These are phyloP conservation scores for Gillenia trifoliata DNA, from an alignment of 306 rosid species.

Conservation along the genomic window DNA sequence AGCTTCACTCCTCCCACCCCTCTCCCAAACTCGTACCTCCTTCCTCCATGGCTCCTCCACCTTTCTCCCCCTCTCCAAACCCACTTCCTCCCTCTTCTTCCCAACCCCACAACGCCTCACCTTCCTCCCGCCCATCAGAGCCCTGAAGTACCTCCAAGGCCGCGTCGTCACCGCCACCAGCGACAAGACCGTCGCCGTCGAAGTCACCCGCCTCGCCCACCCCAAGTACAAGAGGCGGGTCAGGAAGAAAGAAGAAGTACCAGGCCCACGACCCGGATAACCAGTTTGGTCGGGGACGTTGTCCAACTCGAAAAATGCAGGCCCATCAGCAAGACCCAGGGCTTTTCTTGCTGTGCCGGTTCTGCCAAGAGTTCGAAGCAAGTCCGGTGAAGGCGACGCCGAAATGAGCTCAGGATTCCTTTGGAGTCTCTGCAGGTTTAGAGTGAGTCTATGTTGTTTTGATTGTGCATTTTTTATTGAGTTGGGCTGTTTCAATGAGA, in stretches of 20 bases:
- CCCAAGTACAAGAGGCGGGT: constrained; percentile 84
- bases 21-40: constrained; percentile 58
- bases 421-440: constrained; percentile 53
- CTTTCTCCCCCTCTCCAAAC: constrained; percentile 44
- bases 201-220: constrained; percentile 77
- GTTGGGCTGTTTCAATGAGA: background rate
- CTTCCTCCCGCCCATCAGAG: constrained; percentile 48
- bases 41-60: constrained; percentile 54
- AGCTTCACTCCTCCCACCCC: constrained; percentile 53
- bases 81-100: constrained; percentile 28
- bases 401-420: constrained; percentile 51
- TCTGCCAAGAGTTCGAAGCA: constrained; percentile 21
- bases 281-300: constrained; percentile 71
- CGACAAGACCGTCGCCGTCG: constrained; percentile 87
- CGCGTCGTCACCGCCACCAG: constrained; percentile 60
- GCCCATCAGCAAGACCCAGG: constrained; percentile 89
- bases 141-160: constrained; percentile 73
- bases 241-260: constrained; percentile 93
- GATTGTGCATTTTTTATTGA: constrained; percentile 10
- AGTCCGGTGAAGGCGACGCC: background rate
- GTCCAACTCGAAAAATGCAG: constrained; percentile 69
- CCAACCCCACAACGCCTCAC: constrained; percentile 23
- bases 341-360: constrained; percentile 62
- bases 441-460: constrained; percentile 12
- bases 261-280: constrained; percentile 93